Conservation (phyloP, 169 alveolate genomes). For the Plasmodium vivax region DNA sequence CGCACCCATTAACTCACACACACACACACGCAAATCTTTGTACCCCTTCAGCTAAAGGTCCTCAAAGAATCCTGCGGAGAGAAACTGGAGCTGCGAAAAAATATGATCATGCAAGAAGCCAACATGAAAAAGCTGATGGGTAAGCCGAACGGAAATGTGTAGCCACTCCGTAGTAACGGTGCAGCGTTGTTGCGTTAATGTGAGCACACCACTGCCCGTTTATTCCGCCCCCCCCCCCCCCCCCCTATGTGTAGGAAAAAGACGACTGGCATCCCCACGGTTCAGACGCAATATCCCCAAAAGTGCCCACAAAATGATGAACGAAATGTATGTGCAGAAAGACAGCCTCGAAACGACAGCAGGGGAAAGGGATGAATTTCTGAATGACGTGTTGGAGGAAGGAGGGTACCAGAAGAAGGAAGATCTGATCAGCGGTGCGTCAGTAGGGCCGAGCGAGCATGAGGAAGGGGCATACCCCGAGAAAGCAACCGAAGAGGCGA, state of each 20-base stretch:
- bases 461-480: background rate
- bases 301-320: constrained; percentile 68
- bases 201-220: background rate
- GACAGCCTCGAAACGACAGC: background rate
- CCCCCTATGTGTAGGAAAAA: constrained; percentile 26
- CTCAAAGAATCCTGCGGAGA: constrained; percentile 68
- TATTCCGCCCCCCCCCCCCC: background rate
- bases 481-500: background rate
- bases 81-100: constrained; percentile 35
- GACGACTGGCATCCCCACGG: constrained; percentile 67
- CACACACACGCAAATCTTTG: background rate
- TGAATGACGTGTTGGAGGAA: background rate
- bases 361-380: background rate
- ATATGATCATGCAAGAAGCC: constrained; percentile 40
- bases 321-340: constrained; percentile 68
- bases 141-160: background rate
- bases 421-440: background rate
- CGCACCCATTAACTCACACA: background rate
- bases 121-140: constrained; percentile 54
- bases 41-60: constrained; percentile 29
- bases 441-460: background rate
- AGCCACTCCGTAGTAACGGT: background rate
- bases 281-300: constrained; percentile 54
- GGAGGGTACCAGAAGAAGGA: background rate
- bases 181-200: background rate